phyloP scores from a whole-genome alignment of 768 basidiomycete genomes.

The Gloeophyllum trabeum region DNA sequence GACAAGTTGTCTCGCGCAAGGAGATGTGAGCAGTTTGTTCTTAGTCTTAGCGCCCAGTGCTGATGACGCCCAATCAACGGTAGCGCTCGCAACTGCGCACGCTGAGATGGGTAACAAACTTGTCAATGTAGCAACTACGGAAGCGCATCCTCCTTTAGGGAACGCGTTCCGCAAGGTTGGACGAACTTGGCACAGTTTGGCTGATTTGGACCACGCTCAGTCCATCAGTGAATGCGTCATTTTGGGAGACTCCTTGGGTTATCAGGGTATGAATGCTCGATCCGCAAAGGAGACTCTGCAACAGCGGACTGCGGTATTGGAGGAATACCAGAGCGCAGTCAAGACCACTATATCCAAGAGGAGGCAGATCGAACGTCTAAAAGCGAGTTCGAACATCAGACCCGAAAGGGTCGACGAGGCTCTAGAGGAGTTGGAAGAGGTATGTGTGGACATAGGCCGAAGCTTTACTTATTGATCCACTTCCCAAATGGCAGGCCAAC shows the following conservation, averaged over 20 bases:
- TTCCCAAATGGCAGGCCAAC: constrained; percentile 49
- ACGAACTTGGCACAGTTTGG: constrained; percentile 75
- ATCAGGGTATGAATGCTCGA: constrained; percentile 94
- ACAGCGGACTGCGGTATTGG: constrained; percentile 82
- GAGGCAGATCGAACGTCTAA: constrained; percentile 80
- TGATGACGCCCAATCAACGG: no score
- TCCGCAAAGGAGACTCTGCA: constrained; percentile 91
- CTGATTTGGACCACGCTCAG: constrained; percentile 85
- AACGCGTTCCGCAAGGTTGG: constrained; percentile 81
- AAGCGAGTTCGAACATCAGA: constrained; percentile 76
- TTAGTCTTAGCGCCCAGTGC: background rate
- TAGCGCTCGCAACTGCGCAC: constrained; percentile 70
- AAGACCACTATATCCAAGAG: constrained; percentile 91
- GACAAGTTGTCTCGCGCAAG: constrained; percentile 75
- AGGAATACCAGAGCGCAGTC: constrained; percentile 90
- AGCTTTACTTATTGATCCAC: background rate
- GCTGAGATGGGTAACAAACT: constrained; percentile 92
- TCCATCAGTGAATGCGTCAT: constrained; percentile 92
- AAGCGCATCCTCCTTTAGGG: constrained; percentile 76
- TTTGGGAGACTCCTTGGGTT: constrained; percentile 90
- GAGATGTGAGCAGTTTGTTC: constrained; percentile 42
- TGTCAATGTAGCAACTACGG: constrained; percentile 80
- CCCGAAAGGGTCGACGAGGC: constrained; percentile 85
- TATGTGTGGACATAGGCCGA: constrained; percentile 17
- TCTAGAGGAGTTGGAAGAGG: constrained; percentile 88